Conservation (phyloP, 2,329 filamentous ascomycete species). For the Helotiales sp. region DNA sequence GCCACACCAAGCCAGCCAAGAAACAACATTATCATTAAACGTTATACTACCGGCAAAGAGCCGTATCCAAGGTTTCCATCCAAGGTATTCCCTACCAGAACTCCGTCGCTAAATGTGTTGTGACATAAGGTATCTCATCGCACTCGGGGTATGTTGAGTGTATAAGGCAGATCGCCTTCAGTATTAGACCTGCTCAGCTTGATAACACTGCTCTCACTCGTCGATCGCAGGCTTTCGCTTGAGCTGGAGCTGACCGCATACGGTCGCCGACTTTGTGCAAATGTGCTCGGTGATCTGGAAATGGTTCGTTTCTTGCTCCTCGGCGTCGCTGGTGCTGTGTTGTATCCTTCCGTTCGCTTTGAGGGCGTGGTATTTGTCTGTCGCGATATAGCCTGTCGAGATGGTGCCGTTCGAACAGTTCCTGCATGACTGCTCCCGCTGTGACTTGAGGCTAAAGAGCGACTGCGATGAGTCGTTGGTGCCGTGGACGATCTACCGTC, state of each 20-base stretch:
- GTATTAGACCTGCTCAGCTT: constrained; percentile 28
- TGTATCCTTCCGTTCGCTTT: constrained; percentile 20
- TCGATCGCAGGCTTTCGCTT: constrained; percentile 28
- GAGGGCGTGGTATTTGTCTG: constrained; percentile 11
- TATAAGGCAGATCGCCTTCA: constrained; percentile 29
- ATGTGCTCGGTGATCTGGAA: constrained; percentile 27
- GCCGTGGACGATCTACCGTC: constrained; percentile 28
- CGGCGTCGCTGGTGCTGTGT: constrained; percentile 30
- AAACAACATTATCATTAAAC: constrained; percentile 27
- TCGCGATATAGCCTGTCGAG: too few species aligned
- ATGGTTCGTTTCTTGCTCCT: constrained; percentile 21
- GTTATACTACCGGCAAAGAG: constrained; percentile 9
- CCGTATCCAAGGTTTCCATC: constrained; percentile 1
- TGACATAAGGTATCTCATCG: constrained; percentile 14
- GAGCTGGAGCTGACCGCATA: constrained; percentile 26
- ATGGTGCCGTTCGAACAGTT: constrained; percentile 32
- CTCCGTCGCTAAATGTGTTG: constrained; percentile 28
- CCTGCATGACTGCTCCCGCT: constrained; percentile 30
- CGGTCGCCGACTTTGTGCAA: constrained; percentile 26
- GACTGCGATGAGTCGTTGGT: constrained; percentile 26
- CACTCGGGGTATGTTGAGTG: constrained; percentile 24
- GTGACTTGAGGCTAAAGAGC: constrained; percentile 27
- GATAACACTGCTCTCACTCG: constrained; percentile 33
- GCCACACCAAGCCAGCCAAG: background rate
- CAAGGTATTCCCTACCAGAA: constrained; percentile 16